Conservation (phyloP, 352 stramenopile genomes). For the Pythium volutum region DNA sequence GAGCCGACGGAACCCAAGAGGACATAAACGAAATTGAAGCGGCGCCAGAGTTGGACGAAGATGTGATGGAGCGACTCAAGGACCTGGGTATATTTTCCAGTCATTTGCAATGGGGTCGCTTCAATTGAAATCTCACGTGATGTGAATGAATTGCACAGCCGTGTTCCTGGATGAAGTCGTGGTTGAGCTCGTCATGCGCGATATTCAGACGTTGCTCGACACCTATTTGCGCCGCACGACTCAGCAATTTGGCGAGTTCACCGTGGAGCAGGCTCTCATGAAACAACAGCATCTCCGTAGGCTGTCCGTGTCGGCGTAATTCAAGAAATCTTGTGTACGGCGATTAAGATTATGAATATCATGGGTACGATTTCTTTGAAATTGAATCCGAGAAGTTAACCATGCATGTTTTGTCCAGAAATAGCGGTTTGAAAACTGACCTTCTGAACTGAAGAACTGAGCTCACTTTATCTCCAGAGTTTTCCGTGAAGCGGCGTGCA, state of each 20-base stretch:
- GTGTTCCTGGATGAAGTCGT: slow-evolving; percentile 80
- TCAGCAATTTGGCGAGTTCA: slow-evolving; percentile 60
- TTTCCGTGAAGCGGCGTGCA: too few relatives aligned
- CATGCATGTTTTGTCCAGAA: too few relatives aligned
- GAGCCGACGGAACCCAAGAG: slow-evolving; percentile 51
- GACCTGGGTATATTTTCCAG: slow-evolving; percentile 38
- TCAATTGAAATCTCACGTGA: too few relatives aligned
- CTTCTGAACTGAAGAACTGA: too few relatives aligned
- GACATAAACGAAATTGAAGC: slow-evolving; percentile 34
- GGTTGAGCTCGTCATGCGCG: slow-evolving; percentile 73
- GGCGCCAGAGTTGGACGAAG: slow-evolving; percentile 26
- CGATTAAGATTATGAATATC: too few relatives aligned
- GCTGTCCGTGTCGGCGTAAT: slow-evolving; percentile 24
- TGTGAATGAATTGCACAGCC: slow-evolving; percentile 24
- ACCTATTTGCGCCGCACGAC: slow-evolving; percentile 58
- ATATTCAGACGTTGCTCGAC: slow-evolving; percentile 66
- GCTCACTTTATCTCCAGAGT: too few relatives aligned
- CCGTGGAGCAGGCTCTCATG: slow-evolving; percentile 45
- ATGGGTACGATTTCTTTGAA: too few relatives aligned
- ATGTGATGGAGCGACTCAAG: slow-evolving; percentile 40
- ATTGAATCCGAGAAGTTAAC: too few relatives aligned
- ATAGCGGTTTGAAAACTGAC: too few relatives aligned
- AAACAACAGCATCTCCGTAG: slow-evolving; percentile 25
- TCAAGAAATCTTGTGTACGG: background rate
- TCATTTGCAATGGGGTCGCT: too few relatives aligned